Evolutionary conservation across 768 basidiomycete species (phyloP).

Genomic region (Lentinula detonsa): DNA sequence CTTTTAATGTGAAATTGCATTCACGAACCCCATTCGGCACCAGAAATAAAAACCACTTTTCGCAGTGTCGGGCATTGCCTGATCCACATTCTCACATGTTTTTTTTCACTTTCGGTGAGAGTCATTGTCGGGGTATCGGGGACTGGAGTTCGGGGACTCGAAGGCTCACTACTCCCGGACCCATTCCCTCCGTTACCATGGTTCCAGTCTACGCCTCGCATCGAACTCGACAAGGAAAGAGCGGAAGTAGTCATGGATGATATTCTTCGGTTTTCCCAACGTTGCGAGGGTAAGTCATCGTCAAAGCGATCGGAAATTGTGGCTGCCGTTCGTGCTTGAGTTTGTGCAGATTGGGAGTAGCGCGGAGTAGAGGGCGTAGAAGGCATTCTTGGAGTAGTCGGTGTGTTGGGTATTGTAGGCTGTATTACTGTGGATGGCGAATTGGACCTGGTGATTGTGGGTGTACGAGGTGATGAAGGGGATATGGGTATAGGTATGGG

Average conservation of each 20-base stretch:
- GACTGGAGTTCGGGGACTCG: not conserved
- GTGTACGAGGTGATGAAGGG: not conserved
- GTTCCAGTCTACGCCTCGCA: constrained; percentile 4
- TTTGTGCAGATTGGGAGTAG: not conserved
- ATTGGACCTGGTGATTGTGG: not conserved
- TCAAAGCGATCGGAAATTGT: not conserved
- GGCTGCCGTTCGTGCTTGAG: not conserved
- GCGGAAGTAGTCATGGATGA: not conserved
- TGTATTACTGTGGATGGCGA: not conserved
- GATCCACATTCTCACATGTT: constrained; percentile 5
- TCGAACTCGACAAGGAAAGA: not conserved
- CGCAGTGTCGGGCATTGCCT: constrained; percentile 8
- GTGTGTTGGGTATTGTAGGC: not conserved
- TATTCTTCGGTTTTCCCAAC: not conserved
- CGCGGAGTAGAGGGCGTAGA: not conserved
- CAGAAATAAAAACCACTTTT: constrained; percentile 6
- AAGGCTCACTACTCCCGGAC: not conserved
- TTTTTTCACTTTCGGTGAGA: constrained; percentile 3
- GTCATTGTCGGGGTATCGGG: not conserved
- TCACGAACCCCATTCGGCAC: constrained; percentile 3
- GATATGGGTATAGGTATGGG: not conserved
- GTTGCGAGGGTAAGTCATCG: not conserved
- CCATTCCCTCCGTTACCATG: not conserved
- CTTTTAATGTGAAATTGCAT: too few species aligned
- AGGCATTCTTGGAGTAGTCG: not conserved